Base-by-base conservation (phyloP, 495 filamentous ascomycete genomes). In the Podospora fimiseda region DNA sequence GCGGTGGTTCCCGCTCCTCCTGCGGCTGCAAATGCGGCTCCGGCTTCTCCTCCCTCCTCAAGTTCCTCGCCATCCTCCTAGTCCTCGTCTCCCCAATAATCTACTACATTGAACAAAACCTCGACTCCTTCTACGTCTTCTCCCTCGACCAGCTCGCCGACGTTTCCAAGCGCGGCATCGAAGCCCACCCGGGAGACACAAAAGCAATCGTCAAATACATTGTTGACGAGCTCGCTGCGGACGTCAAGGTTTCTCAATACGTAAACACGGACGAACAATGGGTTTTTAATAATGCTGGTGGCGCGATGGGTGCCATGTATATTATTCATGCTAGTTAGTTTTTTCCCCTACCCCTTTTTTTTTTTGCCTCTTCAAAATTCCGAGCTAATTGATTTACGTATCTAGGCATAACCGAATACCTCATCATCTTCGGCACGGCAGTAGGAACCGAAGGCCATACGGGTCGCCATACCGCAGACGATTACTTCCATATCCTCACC, bases 301-400 rank as follows among this genome's bases (percentile, higher is more conserved):
- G 86, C 53, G 88, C 89, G 49, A 92, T 93, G 89, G 89, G 89
- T 49, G 84, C 81, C 57, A 92, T 93, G 89, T 88, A 88, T 60
- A 85, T 93, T 56, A 85, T 93, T 63, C 89, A 93, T 64, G 86
- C 89, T 56, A 88, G 84, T 85, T 62, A 56, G 77, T 71, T 16
- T 58, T 16, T 9, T 23, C 23, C 16, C 38, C 15, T 20, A 18
- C 37, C 9, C 16, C 2, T 20, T 23, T 20, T 13, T 49, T 21
- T 22, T 44, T 27, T 20, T n/a, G 7, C 40, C 16, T 15, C 39
- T 15, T 15, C 7, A 14, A 15, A 16, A 38, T 33, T 24, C 27
- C n/a, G 14, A 27, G 18, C 23, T 24, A 45, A 47, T 15, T 18
- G 9, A 22, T 30, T 50, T 24, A 49, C 40, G n/a, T 24, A 18